A percentile compares a stretch with the other conserved stretches of the same genome.
Evolutionary conservation across 2,329 filamentous ascomycete species (phyloP).

Genomic region (Trichoderma cornu-damae): DNA sequence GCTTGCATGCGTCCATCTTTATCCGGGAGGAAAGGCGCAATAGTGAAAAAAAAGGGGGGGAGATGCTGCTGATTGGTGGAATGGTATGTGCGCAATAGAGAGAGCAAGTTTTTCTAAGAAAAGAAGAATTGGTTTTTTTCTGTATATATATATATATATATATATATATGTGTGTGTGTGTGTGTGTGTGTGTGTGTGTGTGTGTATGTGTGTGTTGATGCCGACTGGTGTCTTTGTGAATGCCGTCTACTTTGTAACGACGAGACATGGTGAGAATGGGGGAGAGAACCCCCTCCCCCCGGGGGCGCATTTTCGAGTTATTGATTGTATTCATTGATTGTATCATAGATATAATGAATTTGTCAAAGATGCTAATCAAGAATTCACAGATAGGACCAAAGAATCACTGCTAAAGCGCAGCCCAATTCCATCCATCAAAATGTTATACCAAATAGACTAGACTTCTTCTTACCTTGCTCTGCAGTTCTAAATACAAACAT

Average conservation of each 20-base stretch:
- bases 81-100: conserved; percentile 22
- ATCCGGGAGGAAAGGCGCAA: not conserved
- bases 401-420: not conserved
- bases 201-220: not conserved
- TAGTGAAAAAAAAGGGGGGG: conserved; percentile 17
- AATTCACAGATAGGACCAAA: not conserved
- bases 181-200: not conserved
- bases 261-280: not conserved
- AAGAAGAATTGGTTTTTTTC: conserved; percentile 12
- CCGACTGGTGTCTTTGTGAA: not conserved
- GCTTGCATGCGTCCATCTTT: conserved; percentile 2
- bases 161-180: too few relatives aligned
- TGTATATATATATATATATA: not conserved
- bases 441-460: not conserved
- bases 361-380: not conserved
- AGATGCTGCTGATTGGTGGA: conserved; percentile 16
- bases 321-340: not conserved
- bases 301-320: too few relatives aligned
- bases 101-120: conserved; percentile 19
- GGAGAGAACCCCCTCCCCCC: not conserved
- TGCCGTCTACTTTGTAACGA: not conserved
- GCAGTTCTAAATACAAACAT: conserved; percentile 2
- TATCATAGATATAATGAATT: not conserved
- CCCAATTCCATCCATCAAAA: not conserved
- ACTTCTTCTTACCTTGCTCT: conserved; percentile 2